A percentile compares a stretch with the other conserved stretches of the same genome.
Evolutionary conservation across 345 rosid species (phyloP).

Genomic region (Mallotus nudiflorus): DNA sequence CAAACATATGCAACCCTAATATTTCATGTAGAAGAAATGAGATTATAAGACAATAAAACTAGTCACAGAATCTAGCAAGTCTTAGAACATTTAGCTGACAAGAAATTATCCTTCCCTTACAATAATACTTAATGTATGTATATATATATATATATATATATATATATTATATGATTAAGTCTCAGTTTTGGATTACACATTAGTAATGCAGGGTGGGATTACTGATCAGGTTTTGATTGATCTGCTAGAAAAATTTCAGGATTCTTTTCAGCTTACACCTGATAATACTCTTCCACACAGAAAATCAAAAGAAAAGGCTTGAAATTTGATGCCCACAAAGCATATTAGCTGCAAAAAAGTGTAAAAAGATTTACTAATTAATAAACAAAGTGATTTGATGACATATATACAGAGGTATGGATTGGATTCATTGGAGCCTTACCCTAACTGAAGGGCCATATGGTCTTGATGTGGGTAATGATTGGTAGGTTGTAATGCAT

Average conservation of each 20-base stretch:
- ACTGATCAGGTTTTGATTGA: constrained; percentile 6
- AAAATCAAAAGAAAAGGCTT: background rate
- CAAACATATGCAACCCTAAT: constrained; percentile 8
- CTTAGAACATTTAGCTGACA: constrained; percentile 11
- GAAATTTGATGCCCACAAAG: background rate
- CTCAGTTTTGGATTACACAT: constrained; percentile 16
- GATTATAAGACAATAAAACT: background rate
- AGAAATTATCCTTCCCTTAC: constrained; percentile 20
- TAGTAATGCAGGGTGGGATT: background rate
- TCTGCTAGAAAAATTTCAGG: constrained; percentile 13
- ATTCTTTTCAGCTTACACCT: constrained; percentile 12
- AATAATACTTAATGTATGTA: constrained; percentile 21
- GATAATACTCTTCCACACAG: constrained; percentile 4
- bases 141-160: background rate
- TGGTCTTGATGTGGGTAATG: constrained; percentile 67
- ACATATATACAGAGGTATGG: no score
- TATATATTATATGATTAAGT: constrained; percentile 6
- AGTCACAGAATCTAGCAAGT: background rate
- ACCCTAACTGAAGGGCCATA: constrained; percentile 86
- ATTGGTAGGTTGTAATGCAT: constrained; percentile 70
- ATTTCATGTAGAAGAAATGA: background rate
- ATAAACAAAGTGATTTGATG: background rate
- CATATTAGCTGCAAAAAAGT: constrained; percentile 23
- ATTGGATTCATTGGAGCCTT: constrained; percentile 30
- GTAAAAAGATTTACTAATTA: background rate